Evolutionary conservation across 176 grass and related monocot genomes (phyloP).

Genomic region (Saccharum officinarum): DNA sequence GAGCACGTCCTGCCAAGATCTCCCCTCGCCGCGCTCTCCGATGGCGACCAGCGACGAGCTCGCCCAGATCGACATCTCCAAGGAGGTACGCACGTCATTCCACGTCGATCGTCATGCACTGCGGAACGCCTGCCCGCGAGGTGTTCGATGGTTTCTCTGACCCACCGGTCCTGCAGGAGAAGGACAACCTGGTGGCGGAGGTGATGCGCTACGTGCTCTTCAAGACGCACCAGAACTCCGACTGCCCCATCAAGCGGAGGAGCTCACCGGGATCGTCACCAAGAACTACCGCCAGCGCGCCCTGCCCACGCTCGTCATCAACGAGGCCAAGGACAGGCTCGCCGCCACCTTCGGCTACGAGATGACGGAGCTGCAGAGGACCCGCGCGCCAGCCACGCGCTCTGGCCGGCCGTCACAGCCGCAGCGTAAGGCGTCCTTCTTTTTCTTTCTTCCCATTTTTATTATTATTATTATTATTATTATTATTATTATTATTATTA

Average conservation of each 20-base stretch:
- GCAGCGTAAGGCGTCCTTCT: conserved; percentile 28
- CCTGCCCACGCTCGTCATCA: conserved; percentile 73
- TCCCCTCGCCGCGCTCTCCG: background rate
- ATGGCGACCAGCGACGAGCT: conserved; percentile 68
- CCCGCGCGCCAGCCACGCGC: conserved; percentile 54
- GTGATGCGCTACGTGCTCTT: conserved; percentile 86
- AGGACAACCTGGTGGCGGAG: conserved; percentile 90
- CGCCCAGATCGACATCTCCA: conserved; percentile 69
- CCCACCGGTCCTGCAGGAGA: conserved; percentile 55
- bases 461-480: no score
- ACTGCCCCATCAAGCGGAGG: conserved; percentile 91
- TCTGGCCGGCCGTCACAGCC: conserved; percentile 56
- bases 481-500: no score
- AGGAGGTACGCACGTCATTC: conserved; percentile 41
- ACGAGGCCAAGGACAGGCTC: conserved; percentile 63
- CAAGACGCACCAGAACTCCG: conserved; percentile 69
- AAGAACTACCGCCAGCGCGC: conserved; percentile 82
- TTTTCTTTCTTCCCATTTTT: background rate
- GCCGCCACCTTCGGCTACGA: conserved; percentile 75
- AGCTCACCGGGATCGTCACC: conserved; percentile 79
- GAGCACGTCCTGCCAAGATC: background rate
- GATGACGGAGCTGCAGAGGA: conserved; percentile 85
- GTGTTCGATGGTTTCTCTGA: conserved; percentile 36
- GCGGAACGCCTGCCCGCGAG: background rate
- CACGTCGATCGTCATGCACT: background rate